Percentiles rank a stretch among this genome's conserved stretches.
Conservation (phyloP, 371 early-diverging fungal species). For the Mucor velutinosus region DNA sequence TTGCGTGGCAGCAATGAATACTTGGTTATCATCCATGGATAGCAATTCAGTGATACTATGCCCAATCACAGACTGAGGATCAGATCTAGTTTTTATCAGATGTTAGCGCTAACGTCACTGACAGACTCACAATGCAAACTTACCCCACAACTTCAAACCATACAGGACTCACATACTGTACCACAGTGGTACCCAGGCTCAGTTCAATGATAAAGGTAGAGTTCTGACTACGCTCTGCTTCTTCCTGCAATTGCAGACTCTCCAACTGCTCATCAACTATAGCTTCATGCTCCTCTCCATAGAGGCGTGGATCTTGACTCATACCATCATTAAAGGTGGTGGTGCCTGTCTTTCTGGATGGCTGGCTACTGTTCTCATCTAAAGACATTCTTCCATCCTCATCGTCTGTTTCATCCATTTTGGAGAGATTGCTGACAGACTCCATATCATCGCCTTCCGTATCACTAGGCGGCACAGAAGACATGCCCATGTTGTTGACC, state of each 20-base stretch:
- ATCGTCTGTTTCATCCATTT: constrained; percentile 26
- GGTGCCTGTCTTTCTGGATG: neutral
- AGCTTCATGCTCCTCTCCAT: neutral
- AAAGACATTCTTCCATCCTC: constrained; percentile 24
- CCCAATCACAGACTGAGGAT: constrained; percentile 52
- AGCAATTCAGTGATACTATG: constrained; percentile 48
- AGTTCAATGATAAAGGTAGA: constrained; percentile 67
- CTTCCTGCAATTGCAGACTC: constrained; percentile 47
- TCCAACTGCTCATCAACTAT: constrained; percentile 9
- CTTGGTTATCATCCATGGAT: constrained; percentile 53
- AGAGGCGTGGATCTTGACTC: neutral
- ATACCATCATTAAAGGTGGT: neutral
- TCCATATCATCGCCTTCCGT: constrained; percentile 32
- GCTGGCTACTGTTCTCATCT: constrained; percentile 2
- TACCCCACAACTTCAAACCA: constrained; percentile 67
- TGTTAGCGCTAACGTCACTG: neutral
- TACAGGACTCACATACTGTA: constrained; percentile 64
- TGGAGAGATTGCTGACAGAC: constrained; percentile 24
- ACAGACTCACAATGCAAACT: neutral
- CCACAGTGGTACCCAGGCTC: constrained; percentile 41
- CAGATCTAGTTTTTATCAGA: constrained; percentile 34
- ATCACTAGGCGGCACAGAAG: constrained; percentile 21
- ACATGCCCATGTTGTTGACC: neutral
- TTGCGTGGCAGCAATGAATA: constrained; percentile 71
- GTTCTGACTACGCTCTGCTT: constrained; percentile 58